Evolutionary conservation across 2,329 filamentous ascomycete species (phyloP), one percentile per base, ranked within the genome.

Genomic region (Annulohypoxylon truncatum): DNA sequence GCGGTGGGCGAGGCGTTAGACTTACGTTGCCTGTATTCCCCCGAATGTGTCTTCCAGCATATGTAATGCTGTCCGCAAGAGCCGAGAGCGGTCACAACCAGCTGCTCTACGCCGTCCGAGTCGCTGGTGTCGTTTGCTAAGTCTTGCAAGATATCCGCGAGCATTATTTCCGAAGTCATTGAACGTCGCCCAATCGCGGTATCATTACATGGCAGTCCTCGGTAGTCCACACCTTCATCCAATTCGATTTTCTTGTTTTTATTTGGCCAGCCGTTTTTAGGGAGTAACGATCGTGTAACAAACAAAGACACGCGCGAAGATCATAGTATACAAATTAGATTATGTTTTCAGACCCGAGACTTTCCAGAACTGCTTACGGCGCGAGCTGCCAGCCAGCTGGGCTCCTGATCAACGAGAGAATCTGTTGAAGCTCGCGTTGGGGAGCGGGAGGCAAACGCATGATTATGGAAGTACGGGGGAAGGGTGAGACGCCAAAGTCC

Each of bases 61-160:
- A 77, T 74, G 52, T 77, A 77, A 48, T 75, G 74, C 24, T 72
- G 67, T 26, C 75, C 75, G 29, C 66, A 60, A 2, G 74, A 73
- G 20, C 75, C 75, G 2, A 77, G 68, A 33, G 75, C 75, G 1
- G 75, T 77, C n/a, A 77, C 75, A 46, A 76, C 72, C 18, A 77
- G 69, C 52, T 76, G 73, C 9, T 73, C 71, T 56, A 76, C 71
- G 29, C 72, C 73, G 20, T 75, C 73, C 52, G 73, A 64, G 33
- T 72, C 67, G 44, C 60, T 64, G 47, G 64, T 57, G 44, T 72
- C 68, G 62, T 71, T 67, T 42, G 65, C 70, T 29, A 75, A 42
- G 40, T 71, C 72, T 24, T 72, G 56, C 26, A 75, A 57, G 42
- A 73, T 66, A 61, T 73, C 69, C 62, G 73, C 70, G 13, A 75